These are phyloP conservation scores for Odonthalia washingtoniensis DNA, from an alignment of 31 red algal species.

Conservation along the genomic window DNA sequence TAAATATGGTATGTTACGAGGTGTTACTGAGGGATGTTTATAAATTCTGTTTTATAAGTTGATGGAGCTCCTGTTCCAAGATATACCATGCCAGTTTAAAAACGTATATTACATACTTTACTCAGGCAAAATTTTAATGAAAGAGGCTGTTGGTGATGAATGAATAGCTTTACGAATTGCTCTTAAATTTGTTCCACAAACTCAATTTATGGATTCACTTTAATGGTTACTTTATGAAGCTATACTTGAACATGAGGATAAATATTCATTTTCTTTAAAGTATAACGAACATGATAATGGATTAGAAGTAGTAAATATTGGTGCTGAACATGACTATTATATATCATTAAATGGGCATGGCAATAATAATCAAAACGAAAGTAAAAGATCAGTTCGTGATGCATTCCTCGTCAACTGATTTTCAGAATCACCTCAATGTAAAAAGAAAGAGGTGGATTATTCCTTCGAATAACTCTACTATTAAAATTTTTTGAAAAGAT, in stretches of 20 bases:
- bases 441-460: conserved; percentile 67
- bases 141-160: conserved; percentile 57
- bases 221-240: conserved; percentile 93
- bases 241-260: conserved; percentile 83
- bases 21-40: conserved; percentile 67
- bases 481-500: conserved; percentile 95
- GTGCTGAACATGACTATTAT: conserved; percentile 8
- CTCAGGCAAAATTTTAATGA: conserved; percentile 77
- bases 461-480: conserved; percentile 77
- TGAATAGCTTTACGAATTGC: conserved; percentile 77
- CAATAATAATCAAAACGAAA: background rate
- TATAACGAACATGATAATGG: conserved; percentile 1
- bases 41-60: conserved; percentile 41
- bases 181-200: conserved; percentile 71
- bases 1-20: conserved; percentile 75
- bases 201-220: conserved; percentile 92
- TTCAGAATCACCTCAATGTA: conserved; percentile 58
- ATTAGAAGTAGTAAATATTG: background rate
- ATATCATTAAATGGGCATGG: background rate
- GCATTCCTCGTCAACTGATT: background rate
- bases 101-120: conserved; percentile 88
- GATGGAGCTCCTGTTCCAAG: conserved; percentile 45
- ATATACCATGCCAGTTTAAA: conserved; percentile 82
- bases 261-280: no score
- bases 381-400: background rate